A percentile compares a stretch with the other conserved stretches of the same genome.
Evolutionary conservation across 164 flowering plant species (phyloP).

Genomic region (Hamamelis virginiana): DNA sequence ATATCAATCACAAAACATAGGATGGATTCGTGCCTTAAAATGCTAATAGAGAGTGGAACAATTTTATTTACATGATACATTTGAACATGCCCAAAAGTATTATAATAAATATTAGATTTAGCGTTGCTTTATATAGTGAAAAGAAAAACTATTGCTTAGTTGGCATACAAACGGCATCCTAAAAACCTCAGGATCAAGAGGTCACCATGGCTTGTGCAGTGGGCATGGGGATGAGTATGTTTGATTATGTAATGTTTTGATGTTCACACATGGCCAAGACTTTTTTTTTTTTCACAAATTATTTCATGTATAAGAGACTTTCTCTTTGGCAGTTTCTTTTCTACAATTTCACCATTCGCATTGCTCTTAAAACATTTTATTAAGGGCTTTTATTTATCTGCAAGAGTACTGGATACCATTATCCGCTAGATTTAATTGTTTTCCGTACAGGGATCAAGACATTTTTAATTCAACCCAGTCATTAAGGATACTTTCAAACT

Average conservation of each 20-base stretch:
- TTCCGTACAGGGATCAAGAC: constrained; percentile 65
- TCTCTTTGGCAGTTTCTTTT: neutral
- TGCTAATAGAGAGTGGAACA: neutral
- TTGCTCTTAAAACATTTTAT: neutral
- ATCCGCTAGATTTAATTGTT: constrained; percentile 14
- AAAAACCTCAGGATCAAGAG: too few species aligned
- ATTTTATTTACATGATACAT: neutral
- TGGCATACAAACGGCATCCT: too few species aligned
- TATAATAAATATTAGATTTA: neutral
- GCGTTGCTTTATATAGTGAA: neutral
- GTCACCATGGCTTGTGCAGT: too few species aligned
- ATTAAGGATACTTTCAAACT: constrained; percentile 69
- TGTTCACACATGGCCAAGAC: too few species aligned
- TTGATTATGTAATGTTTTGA: too few species aligned
- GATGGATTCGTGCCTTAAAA: neutral
- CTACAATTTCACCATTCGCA: neutral
- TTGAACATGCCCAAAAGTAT: neutral
- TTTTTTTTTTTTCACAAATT: too few species aligned
- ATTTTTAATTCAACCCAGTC: constrained; percentile 55
- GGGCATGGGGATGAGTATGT: too few species aligned
- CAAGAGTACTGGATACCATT: neutral
- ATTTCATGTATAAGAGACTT: too few species aligned
- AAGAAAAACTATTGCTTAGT: neutral
- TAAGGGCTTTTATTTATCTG: too few species aligned
- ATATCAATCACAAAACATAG: neutral